Percentiles rank a stretch among this genome's conserved stretches.
Conservation (phyloP, 768 basidiomycete genomes). For the Rossbeevera mucosa region DNA sequence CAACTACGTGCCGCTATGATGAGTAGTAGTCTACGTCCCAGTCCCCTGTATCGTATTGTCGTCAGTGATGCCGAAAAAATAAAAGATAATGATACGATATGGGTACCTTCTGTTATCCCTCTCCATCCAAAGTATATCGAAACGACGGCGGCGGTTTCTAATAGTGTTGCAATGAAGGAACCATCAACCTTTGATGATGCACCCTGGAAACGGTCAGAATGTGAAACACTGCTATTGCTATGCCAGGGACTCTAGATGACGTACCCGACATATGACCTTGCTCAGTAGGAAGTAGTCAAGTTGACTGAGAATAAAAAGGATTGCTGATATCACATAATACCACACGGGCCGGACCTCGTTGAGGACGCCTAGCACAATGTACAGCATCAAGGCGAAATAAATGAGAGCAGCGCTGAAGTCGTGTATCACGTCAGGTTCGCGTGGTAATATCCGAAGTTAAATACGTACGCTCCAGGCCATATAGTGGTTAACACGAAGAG, state of each 20-base stretch:
- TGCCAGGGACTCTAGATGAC: constrained; percentile 20
- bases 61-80: constrained; percentile 2
- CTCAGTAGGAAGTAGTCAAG: constrained; percentile 79
- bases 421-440: constrained; percentile 1
- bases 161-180: constrained; percentile 77
- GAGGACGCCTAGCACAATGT: constrained; percentile 72
- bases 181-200: constrained; percentile 74
- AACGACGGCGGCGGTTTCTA: constrained; percentile 72
- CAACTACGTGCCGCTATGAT: constrained; percentile 19
- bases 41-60: constrained; percentile 31
- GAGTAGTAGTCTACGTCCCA: constrained; percentile 53
- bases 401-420: constrained; percentile 52
- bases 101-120: constrained; percentile 83
- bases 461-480: constrained; percentile 71
- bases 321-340: constrained; percentile 69
- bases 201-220: constrained; percentile 37
- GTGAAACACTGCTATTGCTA: constrained; percentile 9
- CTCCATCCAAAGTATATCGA: constrained; percentile 77
- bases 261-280: constrained; percentile 66
- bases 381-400: constrained; percentile 74
- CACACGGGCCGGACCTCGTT: constrained; percentile 77
- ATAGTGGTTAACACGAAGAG: constrained; percentile 78
- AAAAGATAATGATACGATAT: not conserved
- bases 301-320: constrained; percentile 76
- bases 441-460: not conserved